Percentiles rank a stretch among this genome's conserved stretches.
These are phyloP conservation scores for Wickerhamomyces sp. DNA, from an alignment of 1,139 yeast species.

Conservation along the genomic window DNA sequence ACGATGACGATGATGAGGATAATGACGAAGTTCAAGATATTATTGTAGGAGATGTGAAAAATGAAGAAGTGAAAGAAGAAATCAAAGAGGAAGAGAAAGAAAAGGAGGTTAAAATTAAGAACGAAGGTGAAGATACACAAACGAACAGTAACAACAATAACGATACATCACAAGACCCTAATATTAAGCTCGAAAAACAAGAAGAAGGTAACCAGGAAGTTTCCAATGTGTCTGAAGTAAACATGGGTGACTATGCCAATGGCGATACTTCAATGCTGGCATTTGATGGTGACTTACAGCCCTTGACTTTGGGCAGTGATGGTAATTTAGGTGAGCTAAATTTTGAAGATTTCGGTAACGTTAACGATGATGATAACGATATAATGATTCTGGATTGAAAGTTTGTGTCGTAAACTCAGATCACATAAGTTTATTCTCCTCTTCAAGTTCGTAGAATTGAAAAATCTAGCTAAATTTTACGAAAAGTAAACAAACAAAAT, in stretches of 20 bases:
- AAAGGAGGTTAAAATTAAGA: conserved; percentile 12
- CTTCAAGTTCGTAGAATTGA: background rate
- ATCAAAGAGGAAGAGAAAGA: conserved; percentile 9
- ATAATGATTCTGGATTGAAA: conserved; percentile 8
- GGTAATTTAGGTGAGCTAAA: conserved; percentile 7
- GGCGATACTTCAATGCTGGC: background rate
- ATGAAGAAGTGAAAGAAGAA: background rate
- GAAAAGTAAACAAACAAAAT: background rate
- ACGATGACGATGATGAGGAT: background rate
- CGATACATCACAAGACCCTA: background rate
- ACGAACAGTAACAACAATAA: too few species aligned
- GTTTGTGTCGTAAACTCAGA: too few species aligned
- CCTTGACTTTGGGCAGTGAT: conserved; percentile 1
- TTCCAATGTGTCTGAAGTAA: background rate
- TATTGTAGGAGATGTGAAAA: background rate
- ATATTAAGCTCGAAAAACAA: background rate
- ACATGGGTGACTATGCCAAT: too few species aligned
- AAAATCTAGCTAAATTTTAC: background rate
- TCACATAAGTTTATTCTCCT: too few species aligned
- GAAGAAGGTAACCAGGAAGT: background rate
- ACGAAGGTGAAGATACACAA: background rate
- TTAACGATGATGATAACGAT: conserved; percentile 5
- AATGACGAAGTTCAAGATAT: background rate
- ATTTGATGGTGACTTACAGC: conserved; percentile 2
- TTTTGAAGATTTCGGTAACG: conserved; percentile 8